Evolutionary conservation across 31 red algal genomes (phyloP).

Genomic region (Odonthalia washingtoniensis): DNA sequence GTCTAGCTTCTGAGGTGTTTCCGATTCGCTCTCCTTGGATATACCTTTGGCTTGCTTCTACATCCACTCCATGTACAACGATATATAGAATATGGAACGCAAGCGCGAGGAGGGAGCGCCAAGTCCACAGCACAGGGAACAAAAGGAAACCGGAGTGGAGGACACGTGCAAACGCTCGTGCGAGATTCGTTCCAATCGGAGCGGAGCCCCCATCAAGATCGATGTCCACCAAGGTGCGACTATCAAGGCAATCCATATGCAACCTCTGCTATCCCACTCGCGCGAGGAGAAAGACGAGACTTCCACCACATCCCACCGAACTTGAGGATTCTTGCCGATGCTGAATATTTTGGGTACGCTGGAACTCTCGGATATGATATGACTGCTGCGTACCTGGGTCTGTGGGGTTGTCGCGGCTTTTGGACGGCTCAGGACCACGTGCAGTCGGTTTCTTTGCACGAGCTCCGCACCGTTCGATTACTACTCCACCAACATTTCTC

Average conservation of each 20-base stretch:
- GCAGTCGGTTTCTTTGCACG: background rate
- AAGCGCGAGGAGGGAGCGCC: background rate
- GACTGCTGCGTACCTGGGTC: conserved; percentile 5
- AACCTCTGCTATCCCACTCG: background rate
- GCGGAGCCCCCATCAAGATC: background rate
- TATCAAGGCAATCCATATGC: conserved; percentile 3
- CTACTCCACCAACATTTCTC: conserved; percentile 7
- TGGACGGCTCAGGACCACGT: conserved; percentile 19
- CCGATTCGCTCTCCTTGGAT: conserved; percentile 13
- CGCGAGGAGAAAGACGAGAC: background rate
- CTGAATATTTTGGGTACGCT: background rate
- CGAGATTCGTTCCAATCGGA: background rate
- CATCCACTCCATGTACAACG: background rate
- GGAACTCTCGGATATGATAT: background rate
- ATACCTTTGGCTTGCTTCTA: conserved; percentile 37
- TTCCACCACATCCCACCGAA: background rate
- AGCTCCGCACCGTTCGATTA: background rate
- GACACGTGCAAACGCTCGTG: background rate
- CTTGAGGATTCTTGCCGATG: conserved; percentile 11
- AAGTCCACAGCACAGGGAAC: background rate
- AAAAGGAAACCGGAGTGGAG: background rate
- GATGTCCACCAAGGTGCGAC: background rate
- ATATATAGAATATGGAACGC: background rate
- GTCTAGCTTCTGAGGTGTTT: conserved; percentile 29
- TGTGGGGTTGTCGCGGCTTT: conserved; percentile 26